phyloP scores from a whole-genome alignment of 1,284 basidiomycete species.

The Ganoderma meredithae region DNA sequence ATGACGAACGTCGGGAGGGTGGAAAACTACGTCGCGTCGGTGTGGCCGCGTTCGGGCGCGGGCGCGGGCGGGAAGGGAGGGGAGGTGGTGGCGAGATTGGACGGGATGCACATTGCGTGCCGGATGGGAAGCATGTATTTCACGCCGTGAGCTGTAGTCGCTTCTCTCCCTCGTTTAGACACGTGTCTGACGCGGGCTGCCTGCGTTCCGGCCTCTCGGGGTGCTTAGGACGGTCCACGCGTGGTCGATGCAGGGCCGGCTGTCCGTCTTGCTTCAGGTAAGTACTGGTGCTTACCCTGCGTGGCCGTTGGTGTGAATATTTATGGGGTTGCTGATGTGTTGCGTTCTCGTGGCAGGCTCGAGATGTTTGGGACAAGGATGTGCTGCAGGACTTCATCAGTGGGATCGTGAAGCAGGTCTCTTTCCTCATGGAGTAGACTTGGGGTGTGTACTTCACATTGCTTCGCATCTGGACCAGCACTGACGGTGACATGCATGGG shows the following conservation, averaged over 20 bases:
- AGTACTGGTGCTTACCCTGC: neutral
- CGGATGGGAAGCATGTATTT: neutral
- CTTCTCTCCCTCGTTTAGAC: neutral
- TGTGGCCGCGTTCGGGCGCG: neutral
- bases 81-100: neutral
- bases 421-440: neutral
- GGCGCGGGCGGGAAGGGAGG: neutral
- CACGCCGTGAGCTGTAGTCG: neutral
- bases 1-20: constrained; percentile 3
- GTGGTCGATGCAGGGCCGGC: constrained; percentile 4
- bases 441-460: neutral
- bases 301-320: neutral
- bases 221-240: neutral
- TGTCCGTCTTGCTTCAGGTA: neutral
- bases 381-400: neutral
- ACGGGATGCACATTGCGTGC: constrained; percentile 3
- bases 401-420: neutral
- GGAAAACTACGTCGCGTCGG: constrained; percentile 1
- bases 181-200: neutral
- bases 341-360: neutral
- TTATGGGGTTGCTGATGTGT: neutral
- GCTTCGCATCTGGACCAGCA: neutral
- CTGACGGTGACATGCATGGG: neutral
- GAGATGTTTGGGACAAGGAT: neutral
- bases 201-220: neutral